Percentiles rank a stretch among this genome's conserved stretches.
These are phyloP conservation scores for Dactylellina sp. DNA, from an alignment of 2,329 filamentous ascomycete genomes.

Conservation along the genomic window DNA sequence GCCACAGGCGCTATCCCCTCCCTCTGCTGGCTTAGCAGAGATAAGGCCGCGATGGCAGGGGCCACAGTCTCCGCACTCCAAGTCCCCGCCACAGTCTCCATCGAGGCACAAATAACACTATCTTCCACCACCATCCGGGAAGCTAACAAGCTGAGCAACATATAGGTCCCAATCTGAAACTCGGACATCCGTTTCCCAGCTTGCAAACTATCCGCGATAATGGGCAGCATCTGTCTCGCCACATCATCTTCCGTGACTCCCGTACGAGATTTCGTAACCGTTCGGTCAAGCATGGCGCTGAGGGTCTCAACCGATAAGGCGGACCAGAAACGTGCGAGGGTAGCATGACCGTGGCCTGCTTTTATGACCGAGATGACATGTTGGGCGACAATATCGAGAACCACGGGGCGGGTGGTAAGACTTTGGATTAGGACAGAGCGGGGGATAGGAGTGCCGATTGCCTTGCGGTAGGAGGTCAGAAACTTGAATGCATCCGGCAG, in stretches of 20 bases:
- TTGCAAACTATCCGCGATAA: constrained; percentile 79
- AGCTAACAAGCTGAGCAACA: constrained; percentile 86
- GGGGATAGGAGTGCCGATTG: constrained; percentile 78
- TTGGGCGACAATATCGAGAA: constrained; percentile 80
- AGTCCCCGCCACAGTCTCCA: constrained; percentile 85
- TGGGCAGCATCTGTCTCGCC: constrained; percentile 75
- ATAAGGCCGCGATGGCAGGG: constrained; percentile 81
- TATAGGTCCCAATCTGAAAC: constrained; percentile 87
- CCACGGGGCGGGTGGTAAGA: constrained; percentile 79
- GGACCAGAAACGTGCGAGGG: constrained; percentile 89
- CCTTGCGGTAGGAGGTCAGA: constrained; percentile 82
- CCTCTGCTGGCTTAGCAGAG: constrained; percentile 83
- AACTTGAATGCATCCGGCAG: constrained; percentile 83
- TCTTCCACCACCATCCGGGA: constrained; percentile 85
- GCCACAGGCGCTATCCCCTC: constrained; percentile 72
- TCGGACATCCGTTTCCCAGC: constrained; percentile 80
- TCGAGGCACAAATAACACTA: constrained; percentile 81
- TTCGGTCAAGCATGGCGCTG: constrained; percentile 84
- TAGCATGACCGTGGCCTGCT: constrained; percentile 78
- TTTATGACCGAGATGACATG: constrained; percentile 81
- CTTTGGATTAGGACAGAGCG: constrained; percentile 85
- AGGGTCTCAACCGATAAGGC: constrained; percentile 87
- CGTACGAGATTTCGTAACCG: constrained; percentile 77
- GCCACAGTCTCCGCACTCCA: constrained; percentile 80
- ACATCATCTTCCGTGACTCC: constrained; percentile 73